Conservation (phyloP, 768 basidiomycete species). For the Termitomyces titanicus region DNA sequence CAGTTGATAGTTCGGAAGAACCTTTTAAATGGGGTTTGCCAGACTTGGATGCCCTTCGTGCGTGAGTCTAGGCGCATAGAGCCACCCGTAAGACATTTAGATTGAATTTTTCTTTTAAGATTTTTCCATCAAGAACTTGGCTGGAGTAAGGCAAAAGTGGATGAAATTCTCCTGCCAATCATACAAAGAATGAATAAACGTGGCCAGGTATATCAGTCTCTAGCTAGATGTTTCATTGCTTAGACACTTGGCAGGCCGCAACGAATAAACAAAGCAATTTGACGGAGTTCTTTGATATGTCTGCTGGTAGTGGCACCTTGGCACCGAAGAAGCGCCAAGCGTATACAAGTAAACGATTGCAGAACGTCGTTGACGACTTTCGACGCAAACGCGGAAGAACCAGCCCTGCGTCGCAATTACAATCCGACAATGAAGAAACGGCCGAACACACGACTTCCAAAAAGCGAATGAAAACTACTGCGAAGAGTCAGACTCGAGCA, state of each 20-base stretch:
- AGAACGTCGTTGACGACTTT: conserved; percentile 82
- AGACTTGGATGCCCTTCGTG: conserved; percentile 89
- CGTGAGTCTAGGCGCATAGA: conserved; percentile 40
- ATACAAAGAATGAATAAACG: conserved; percentile 87
- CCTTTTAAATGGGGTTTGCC: conserved; percentile 96
- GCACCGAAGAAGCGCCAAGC: conserved; percentile 80
- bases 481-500: conserved; percentile 12
- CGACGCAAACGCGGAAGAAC: conserved; percentile 50
- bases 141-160: conserved; percentile 81
- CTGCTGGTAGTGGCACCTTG: conserved; percentile 60
- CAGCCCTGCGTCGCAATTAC: conserved; percentile 12
- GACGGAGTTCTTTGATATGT: conserved; percentile 69
- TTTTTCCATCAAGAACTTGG: conserved; percentile 76
- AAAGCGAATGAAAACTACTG: conserved; percentile 23
- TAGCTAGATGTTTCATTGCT: neutral
- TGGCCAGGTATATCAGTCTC: conserved; percentile 47
- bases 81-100: neutral
- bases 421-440: conserved; percentile 19
- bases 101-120: conserved; percentile 30
- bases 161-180: conserved; percentile 88
- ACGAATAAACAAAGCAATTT: conserved; percentile 77
- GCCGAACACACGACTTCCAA: conserved; percentile 18
- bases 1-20: conserved; percentile 87
- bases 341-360: conserved; percentile 82
- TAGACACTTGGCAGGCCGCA: conserved; percentile 40